phyloP scores from a whole-genome alignment of 2,329 filamentous ascomycete species.

The Colletotrichum orbiculare region DNA sequence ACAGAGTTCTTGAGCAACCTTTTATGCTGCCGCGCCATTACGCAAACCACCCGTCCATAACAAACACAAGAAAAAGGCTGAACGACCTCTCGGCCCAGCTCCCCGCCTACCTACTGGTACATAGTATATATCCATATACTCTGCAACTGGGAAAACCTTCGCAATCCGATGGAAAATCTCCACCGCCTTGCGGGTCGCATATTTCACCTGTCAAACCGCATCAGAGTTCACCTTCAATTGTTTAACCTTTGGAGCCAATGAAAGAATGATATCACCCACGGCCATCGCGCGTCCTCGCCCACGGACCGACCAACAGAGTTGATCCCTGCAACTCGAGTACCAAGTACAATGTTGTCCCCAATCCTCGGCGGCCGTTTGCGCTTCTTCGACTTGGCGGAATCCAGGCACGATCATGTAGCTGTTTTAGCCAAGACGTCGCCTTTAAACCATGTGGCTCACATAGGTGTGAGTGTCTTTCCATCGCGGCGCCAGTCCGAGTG shows the following conservation, averaged over 20 bases:
- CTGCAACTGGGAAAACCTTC: too few relatives aligned
- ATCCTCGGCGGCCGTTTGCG: conserved; percentile 1
- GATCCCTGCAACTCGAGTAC: conserved; percentile 10
- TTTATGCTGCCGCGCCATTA: not conserved
- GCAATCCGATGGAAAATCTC: too few relatives aligned
- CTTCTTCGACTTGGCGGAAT: conserved; percentile 9
- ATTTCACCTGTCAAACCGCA: conserved; percentile 1
- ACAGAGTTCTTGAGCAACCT: too few relatives aligned
- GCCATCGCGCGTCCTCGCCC: not conserved
- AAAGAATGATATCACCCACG: conserved; percentile 22
- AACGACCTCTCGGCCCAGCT: conserved; percentile 7
- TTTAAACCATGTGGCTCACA: conserved; percentile 5
- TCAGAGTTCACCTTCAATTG: not conserved
- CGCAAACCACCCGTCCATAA: conserved; percentile 3
- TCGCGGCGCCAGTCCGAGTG: too few relatives aligned
- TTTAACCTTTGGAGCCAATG: not conserved
- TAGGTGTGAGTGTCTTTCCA: not conserved
- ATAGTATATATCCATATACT: too few relatives aligned
- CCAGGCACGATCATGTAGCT: conserved; percentile 6
- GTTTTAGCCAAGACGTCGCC: conserved; percentile 30
- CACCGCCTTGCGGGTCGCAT: not conserved
- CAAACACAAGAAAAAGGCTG: conserved; percentile 2
- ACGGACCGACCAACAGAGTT: conserved; percentile 14
- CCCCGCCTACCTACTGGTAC: not conserved
- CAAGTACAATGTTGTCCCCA: not conserved